Percentiles rank a stretch among this genome's conserved stretches.
Conservation (phyloP, 768 basidiomycete genomes). For the Termitomyces sp. region DNA sequence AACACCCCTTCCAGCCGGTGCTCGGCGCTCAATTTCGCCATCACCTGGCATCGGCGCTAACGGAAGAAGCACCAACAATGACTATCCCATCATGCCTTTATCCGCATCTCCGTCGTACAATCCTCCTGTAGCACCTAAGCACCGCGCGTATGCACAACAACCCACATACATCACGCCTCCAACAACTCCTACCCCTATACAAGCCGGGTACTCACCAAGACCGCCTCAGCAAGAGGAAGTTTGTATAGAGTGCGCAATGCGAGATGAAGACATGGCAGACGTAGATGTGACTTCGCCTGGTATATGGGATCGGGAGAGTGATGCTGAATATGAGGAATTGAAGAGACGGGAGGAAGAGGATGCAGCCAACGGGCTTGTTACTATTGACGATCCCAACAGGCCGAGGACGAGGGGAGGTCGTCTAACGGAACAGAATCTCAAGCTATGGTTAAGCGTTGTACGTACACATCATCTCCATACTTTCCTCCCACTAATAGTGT, state of each 20-base stretch:
- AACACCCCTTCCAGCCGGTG: conserved; percentile 34
- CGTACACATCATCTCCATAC: conserved; percentile 24
- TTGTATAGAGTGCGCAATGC: conserved; percentile 97
- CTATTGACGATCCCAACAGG: conserved; percentile 47
- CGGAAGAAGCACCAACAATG: conserved; percentile 24
- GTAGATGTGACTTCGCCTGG: conserved; percentile 85
- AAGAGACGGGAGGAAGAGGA: conserved; percentile 70
- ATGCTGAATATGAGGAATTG: conserved; percentile 76
- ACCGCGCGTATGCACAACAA: conserved; percentile 67
- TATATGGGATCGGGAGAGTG: conserved; percentile 90
- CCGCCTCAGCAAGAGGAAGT: conserved; percentile 69
- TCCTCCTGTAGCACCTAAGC: conserved; percentile 63
- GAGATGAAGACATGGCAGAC: conserved; percentile 97
- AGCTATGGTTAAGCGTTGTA: conserved; percentile 77
- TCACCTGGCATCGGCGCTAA: conserved; percentile 28
- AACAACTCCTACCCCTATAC: conserved; percentile 50
- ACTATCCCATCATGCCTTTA: conserved; percentile 51
- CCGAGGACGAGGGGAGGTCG: conserved; percentile 64
- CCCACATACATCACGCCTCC: conserved; percentile 71
- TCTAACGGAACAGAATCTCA: conserved; percentile 75
- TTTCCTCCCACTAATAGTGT: conserved; percentile 9
- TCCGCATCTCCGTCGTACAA: conserved; percentile 56
- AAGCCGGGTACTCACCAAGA: conserved; percentile 56
- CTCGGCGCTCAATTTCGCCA: conserved; percentile 46
- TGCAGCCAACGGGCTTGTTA: conserved; percentile 45